phyloP scores from a whole-genome alignment of 106 monocot genomes.

The Agapanthus africanus region DNA sequence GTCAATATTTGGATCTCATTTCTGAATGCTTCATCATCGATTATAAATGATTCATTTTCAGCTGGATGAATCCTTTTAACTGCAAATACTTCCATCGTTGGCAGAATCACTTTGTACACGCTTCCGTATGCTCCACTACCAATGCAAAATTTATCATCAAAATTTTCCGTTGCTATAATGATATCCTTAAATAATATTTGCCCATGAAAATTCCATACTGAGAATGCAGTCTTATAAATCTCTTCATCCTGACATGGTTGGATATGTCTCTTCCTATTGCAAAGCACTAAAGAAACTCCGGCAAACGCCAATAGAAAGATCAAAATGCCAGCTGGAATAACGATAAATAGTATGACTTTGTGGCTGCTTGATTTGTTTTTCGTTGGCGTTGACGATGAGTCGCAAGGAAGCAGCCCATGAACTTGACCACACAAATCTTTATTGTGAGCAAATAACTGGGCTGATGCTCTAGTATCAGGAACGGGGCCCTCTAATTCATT shows the following conservation, averaged over 20 bases:
- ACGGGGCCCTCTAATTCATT: slow-evolving; percentile 21
- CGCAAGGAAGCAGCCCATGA: slow-evolving; percentile 1
- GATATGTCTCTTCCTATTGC: not conserved
- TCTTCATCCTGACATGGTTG: not conserved
- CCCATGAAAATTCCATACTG: slow-evolving; percentile 12
- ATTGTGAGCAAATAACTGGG: slow-evolving; percentile 7
- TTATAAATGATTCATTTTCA: not conserved
- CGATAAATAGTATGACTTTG: not conserved
- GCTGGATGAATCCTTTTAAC: slow-evolving; percentile 23
- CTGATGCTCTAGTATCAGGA: slow-evolving; percentile 9
- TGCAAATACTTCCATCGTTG: slow-evolving; percentile 4
- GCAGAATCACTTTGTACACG: slow-evolving; percentile 26
- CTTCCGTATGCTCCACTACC: slow-evolving; percentile 20
- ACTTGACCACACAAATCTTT: slow-evolving; percentile 17
- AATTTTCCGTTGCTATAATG: slow-evolving; percentile 25
- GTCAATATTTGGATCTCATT: slow-evolving; percentile 23
- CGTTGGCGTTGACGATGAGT: not conserved
- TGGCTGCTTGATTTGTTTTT: not conserved
- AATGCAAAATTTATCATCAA: slow-evolving; percentile 23
- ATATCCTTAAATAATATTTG: slow-evolving; percentile 18
- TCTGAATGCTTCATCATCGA: not conserved
- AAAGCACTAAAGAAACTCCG: not conserved
- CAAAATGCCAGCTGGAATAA: not conserved
- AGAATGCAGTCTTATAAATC: not conserved
- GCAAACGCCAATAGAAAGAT: not conserved